A percentile compares a stretch with the other conserved stretches of the same genome.
Evolutionary conservation across 257 asterid species (phyloP).

Genomic region (Verbena officinalis): DNA sequence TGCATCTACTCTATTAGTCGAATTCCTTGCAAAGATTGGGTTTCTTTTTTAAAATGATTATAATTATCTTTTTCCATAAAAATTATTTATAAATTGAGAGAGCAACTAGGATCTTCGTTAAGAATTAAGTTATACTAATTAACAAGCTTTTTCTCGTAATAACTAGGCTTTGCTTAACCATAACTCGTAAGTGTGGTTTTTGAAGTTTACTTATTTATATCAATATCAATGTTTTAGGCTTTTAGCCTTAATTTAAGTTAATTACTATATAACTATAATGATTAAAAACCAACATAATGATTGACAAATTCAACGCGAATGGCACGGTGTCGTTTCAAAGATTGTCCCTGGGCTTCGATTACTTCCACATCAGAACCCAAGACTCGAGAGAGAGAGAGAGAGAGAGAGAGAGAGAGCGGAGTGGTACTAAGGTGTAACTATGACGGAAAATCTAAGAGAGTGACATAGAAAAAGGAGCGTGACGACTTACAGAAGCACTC

Average conservation of each 20-base stretch:
- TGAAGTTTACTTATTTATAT: no score
- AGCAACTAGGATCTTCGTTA: background rate
- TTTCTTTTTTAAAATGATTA: no score
- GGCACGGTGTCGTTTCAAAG: slow-evolving; percentile 31
- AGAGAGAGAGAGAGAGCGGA: slow-evolving; percentile 22
- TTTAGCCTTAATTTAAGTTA: background rate
- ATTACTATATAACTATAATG: background rate
- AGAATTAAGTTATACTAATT: no score
- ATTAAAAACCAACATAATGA: slow-evolving; percentile 23
- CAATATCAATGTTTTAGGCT: no score
- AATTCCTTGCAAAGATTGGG: background rate
- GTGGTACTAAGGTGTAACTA: slow-evolving; percentile 32
- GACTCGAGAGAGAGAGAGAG: slow-evolving; percentile 22
- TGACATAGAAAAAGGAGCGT: slow-evolving; percentile 23
- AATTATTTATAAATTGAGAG: background rate
- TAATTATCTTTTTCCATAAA: no score
- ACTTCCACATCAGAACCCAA: slow-evolving; percentile 28
- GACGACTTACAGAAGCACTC: slow-evolving; percentile 31
- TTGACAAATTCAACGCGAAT: slow-evolving; percentile 33
- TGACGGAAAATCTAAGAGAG: slow-evolving; percentile 36
- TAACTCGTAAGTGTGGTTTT: no score
- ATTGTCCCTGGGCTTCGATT: slow-evolving; percentile 24
- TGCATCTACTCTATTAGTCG: background rate
- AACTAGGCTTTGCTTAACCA: no score
- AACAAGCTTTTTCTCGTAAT: no score